A percentile compares a stretch with the other conserved stretches of the same genome.
Conservation (phyloP, 2,329 filamentous ascomycete genomes). For the Aspergillus sp. region DNA sequence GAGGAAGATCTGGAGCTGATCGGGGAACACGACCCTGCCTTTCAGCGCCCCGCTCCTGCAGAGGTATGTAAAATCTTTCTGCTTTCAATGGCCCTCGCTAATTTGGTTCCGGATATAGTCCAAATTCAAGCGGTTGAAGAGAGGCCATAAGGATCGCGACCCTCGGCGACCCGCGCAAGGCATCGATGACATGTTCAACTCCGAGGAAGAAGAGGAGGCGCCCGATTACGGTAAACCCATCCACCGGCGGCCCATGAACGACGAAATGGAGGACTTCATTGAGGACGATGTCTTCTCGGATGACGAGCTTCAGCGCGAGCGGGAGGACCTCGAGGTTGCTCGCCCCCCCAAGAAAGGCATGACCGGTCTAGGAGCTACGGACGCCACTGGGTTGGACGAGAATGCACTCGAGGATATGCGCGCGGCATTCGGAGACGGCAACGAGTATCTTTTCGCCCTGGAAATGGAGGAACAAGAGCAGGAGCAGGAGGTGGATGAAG, state of each 20-base stretch:
- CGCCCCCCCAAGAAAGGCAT: constrained; percentile 63
- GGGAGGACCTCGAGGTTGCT: constrained; percentile 82
- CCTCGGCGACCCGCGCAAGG: constrained; percentile 54
- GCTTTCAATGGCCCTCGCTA: constrained; percentile 3
- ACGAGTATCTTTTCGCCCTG: constrained; percentile 91
- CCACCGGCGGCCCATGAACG: constrained; percentile 52
- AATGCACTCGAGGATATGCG: constrained; percentile 93
- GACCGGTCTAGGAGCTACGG: constrained; percentile 58
- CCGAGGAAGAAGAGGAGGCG: constrained; percentile 72
- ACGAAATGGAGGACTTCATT: constrained; percentile 93
- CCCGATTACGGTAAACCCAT: constrained; percentile 38
- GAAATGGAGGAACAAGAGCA: constrained; percentile 77
- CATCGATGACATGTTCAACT: constrained; percentile 87
- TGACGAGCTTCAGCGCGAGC: constrained; percentile 64
- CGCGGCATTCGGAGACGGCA: constrained; percentile 88
- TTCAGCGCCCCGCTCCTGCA: constrained; percentile 55
- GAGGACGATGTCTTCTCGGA: constrained; percentile 90
- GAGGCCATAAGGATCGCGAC: constrained; percentile 64
- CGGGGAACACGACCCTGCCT: constrained; percentile 66
- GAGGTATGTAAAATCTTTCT: constrained; percentile 50
- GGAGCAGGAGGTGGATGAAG: constrained; percentile 66
- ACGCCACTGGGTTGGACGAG: constrained; percentile 79
- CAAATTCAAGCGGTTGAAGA: constrained; percentile 94
- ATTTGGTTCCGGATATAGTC: constrained; percentile 44
- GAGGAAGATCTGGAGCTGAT: constrained; percentile 96